Evolutionary conservation across 2,329 filamentous ascomycete species (phyloP).

Genomic region (Fusarium tuaranense): DNA sequence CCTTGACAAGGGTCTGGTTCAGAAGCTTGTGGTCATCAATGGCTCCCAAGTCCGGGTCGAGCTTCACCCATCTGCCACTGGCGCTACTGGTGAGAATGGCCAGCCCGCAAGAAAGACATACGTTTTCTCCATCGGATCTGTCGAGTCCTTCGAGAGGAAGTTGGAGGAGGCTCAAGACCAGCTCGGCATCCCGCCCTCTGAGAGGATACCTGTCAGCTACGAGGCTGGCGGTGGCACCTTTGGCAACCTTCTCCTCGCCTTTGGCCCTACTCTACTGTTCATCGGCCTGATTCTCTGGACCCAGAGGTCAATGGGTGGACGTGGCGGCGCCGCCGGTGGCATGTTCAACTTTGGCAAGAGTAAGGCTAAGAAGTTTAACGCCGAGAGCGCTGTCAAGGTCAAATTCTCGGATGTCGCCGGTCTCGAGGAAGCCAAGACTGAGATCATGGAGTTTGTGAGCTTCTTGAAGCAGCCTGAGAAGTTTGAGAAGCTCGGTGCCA

Average conservation of each 20-base stretch:
- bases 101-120: conserved; percentile 61
- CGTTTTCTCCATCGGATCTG: conserved; percentile 94
- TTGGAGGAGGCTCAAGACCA: conserved; percentile 90
- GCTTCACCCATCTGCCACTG: conserved; percentile 76
- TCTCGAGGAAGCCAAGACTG: conserved; percentile 97
- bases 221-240: conserved; percentile 80
- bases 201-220: conserved; percentile 94
- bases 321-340: conserved; percentile 74
- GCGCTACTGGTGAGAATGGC: conserved; percentile 44
- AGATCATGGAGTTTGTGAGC: conserved; percentile 99
- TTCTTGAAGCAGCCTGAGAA: conserved; percentile 94
- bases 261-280: conserved; percentile 88
- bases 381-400: conserved; percentile 95
- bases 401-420: conserved; percentile 98
- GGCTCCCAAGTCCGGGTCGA: conserved; percentile 81
- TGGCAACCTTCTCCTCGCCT: conserved; percentile 78
- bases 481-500: conserved; percentile 94
- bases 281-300: conserved; percentile 86
- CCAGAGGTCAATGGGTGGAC: conserved; percentile 78
- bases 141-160: conserved; percentile 91
- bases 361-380: conserved; percentile 96
- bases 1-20: conserved; percentile 94
- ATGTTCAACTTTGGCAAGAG: conserved; percentile 98
- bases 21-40: conserved; percentile 87
- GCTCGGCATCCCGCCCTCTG: conserved; percentile 84